These are phyloP conservation scores for Bifiguratus adelaidae DNA, from an alignment of 192 early-diverging fungal genomes.

Conservation along the genomic window DNA sequence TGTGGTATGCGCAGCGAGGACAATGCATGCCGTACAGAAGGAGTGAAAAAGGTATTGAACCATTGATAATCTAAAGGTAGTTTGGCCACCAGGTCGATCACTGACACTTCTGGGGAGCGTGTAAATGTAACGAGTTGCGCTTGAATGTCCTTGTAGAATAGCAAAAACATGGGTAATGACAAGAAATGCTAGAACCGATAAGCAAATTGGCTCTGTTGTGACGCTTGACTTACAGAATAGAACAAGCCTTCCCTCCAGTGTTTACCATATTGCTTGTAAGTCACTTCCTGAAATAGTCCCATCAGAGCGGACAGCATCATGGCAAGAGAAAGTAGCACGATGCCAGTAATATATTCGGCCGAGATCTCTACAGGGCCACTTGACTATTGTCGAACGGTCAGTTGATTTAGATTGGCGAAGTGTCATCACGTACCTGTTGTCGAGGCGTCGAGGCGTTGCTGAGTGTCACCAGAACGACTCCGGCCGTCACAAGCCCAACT, in stretches of 20 bases:
- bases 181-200: slow-evolving; percentile 48
- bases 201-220: background rate
- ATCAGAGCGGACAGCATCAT: slow-evolving; percentile 70
- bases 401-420: no score
- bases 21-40: no score
- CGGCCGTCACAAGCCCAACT: slow-evolving; percentile 67
- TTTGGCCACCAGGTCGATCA: no score
- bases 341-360: slow-evolving; percentile 58
- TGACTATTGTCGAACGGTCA: background rate
- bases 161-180: slow-evolving; percentile 68
- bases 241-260: slow-evolving; percentile 87
- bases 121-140: no score
- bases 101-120: no score
- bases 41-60: slow-evolving; percentile 11
- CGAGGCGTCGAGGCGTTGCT: background rate
- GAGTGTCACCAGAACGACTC: slow-evolving; percentile 63
- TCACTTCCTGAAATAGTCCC: slow-evolving; percentile 74
- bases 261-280: slow-evolving; percentile 65
- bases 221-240: slow-evolving; percentile 45
- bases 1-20: no score
- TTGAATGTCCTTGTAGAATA: slow-evolving; percentile 60
- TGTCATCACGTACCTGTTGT: no score
- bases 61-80: no score
- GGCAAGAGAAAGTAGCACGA: slow-evolving; percentile 53
- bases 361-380: background rate